Percentiles rank a stretch among this genome's conserved stretches.
These are phyloP conservation scores for Blastobotrys illinoisensis DNA, from an alignment of 1,139 yeast species.

Conservation along the genomic window DNA sequence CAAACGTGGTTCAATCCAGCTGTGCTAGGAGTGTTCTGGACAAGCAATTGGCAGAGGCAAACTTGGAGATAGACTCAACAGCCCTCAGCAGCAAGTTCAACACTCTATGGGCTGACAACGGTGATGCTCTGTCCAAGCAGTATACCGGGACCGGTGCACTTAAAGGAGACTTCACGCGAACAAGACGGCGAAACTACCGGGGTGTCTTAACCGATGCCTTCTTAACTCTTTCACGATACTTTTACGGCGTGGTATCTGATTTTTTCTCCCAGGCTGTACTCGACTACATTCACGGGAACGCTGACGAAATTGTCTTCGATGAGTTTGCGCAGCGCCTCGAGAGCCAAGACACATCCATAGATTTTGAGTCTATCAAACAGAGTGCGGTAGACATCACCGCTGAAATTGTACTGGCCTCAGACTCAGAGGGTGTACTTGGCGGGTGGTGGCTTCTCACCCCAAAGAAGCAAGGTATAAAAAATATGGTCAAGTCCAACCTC, in stretches of 20 bases:
- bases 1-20: constrained; percentile 38
- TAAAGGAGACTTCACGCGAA: constrained; percentile 42
- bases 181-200: constrained; percentile 36
- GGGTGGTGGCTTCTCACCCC: constrained; percentile 25
- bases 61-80: constrained; percentile 12
- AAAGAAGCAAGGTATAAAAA: constrained; percentile 10
- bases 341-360: constrained; percentile 33
- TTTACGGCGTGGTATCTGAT: constrained; percentile 39
- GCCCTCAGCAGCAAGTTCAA: constrained; percentile 23
- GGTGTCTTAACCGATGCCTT: constrained; percentile 41
- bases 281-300: constrained; percentile 37
- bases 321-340: constrained; percentile 35
- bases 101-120: constrained; percentile 43
- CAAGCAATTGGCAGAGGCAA: constrained; percentile 25
- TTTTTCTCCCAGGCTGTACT: constrained; percentile 39
- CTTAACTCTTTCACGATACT: constrained; percentile 38
- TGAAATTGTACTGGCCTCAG: constrained; percentile 16
- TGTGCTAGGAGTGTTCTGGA: constrained; percentile 29
- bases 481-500: constrained; percentile 16
- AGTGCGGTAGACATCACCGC: constrained; percentile 23
- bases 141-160: constrained; percentile 42
- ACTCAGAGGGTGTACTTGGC: constrained; percentile 17
- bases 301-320: constrained; percentile 32
- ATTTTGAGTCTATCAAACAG: constrained; percentile 22
- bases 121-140: constrained; percentile 40